A percentile compares a stretch with the other conserved stretches of the same genome.
These are phyloP conservation scores for Pneumocystis murina DNA, from an alignment of 1,139 yeast genomes.

Conservation along the genomic window DNA sequence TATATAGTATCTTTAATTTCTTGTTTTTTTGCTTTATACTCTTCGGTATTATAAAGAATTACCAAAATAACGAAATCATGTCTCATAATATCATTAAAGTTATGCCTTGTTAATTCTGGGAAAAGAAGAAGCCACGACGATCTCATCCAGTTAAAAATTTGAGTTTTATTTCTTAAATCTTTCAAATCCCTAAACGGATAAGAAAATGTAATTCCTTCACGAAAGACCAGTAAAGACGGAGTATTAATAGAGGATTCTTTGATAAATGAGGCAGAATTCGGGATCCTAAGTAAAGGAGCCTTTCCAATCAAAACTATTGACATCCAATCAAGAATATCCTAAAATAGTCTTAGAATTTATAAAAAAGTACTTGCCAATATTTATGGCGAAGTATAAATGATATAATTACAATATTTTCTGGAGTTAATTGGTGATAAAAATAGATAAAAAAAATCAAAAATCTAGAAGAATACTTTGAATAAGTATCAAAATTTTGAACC, in stretches of 20 bases:
- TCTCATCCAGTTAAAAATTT: slow-evolving; percentile 23
- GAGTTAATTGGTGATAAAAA: background rate
- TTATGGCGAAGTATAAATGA: background rate
- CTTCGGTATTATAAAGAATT: slow-evolving; percentile 24
- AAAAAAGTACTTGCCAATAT: background rate
- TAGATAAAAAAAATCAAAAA: background rate
- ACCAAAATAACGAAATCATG: slow-evolving; percentile 22
- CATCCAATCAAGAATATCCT: slow-evolving; percentile 25
- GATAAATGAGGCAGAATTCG: slow-evolving; percentile 21
- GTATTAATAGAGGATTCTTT: slow-evolving; percentile 20
- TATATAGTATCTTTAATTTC: slow-evolving; percentile 23
- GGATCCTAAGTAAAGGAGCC: slow-evolving; percentile 23
- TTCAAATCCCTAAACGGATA: slow-evolving; percentile 23
- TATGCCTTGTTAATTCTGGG: slow-evolving; percentile 26
- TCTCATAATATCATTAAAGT: slow-evolving; percentile 22
- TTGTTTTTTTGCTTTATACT: slow-evolving; percentile 18
- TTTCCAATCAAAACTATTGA: slow-evolving; percentile 24
- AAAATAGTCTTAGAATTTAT: background rate
- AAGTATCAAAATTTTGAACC: background rate
- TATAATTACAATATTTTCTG: background rate
- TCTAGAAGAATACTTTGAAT: background rate
- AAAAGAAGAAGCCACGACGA: slow-evolving; percentile 25
- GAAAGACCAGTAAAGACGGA: slow-evolving; percentile 25
- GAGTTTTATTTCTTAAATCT: slow-evolving; percentile 23
- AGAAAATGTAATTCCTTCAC: slow-evolving; percentile 19